Evolutionary conservation across 305 asterid genomes (phyloP).

Genomic region (Lippia alba): DNA sequence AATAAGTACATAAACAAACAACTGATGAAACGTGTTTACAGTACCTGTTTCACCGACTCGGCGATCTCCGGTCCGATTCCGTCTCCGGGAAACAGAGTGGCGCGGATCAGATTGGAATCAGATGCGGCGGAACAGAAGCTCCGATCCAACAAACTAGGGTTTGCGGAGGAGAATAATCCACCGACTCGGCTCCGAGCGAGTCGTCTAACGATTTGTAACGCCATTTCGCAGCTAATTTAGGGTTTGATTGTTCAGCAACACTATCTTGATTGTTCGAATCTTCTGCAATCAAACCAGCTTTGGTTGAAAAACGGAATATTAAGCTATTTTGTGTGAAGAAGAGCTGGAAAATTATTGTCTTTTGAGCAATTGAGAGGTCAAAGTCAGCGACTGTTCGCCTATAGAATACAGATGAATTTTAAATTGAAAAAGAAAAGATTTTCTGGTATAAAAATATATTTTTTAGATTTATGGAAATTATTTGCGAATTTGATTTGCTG

Average conservation of each 20-base stretch:
- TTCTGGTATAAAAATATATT: no score
- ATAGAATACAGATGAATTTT: no score
- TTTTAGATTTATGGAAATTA: no score
- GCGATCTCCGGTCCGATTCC: constrained; percentile 99
- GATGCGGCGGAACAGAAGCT: constrained; percentile 50
- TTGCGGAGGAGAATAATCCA: constrained; percentile 44
- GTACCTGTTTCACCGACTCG: constrained; percentile 81
- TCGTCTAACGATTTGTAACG: constrained; percentile 67
- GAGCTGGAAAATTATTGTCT: constrained; percentile 26
- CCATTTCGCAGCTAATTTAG: constrained; percentile 52
- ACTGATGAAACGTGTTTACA: background rate
- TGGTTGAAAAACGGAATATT: constrained; percentile 7
- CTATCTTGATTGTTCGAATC: constrained; percentile 22
- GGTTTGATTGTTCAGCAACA: constrained; percentile 25
- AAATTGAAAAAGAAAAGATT: no score
- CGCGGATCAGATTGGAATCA: constrained; percentile 73
- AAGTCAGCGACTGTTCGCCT: constrained; percentile 29
- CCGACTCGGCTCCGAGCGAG: constrained; percentile 53
- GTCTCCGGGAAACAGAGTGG: constrained; percentile 97
- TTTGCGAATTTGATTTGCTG: no score
- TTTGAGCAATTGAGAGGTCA: constrained; percentile 39
- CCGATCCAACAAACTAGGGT: constrained; percentile 49
- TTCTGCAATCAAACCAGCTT: constrained; percentile 14
- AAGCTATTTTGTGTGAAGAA: background rate
- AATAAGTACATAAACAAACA: background rate